A percentile compares a stretch with the other conserved stretches of the same genome.
Conservation (phyloP, 768 basidiomycete species). For the Megacollybia marginata region DNA sequence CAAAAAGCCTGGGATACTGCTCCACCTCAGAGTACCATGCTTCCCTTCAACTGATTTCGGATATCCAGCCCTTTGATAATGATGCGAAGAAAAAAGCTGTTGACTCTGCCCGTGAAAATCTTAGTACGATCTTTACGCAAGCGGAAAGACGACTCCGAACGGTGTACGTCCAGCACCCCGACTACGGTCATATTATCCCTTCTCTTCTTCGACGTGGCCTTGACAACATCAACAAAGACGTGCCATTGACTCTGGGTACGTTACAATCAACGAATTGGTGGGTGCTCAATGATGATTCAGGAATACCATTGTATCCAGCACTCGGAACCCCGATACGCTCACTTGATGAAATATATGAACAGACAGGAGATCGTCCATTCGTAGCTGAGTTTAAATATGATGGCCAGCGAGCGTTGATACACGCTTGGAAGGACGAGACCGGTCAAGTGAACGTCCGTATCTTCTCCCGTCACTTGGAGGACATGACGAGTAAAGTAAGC, state of each 20-base stretch:
- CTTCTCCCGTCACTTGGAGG: conserved; percentile 72
- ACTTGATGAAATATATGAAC: conserved; percentile 74
- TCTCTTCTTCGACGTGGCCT: conserved; percentile 58
- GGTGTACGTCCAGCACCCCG: conserved; percentile 74
- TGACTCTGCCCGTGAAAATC: conserved; percentile 24
- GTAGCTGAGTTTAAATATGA: conserved; percentile 90
- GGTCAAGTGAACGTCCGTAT: conserved; percentile 42
- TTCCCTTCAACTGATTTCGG: background rate
- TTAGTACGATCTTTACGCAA: conserved; percentile 34
- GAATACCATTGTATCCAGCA: conserved; percentile 79
- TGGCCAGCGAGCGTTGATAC: conserved; percentile 81
- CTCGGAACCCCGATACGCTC: conserved; percentile 84
- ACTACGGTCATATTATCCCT: conserved; percentile 60
- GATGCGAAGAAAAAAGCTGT: conserved; percentile 9
- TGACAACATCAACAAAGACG: conserved; percentile 46
- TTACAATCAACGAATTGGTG: background rate
- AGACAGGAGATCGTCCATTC: conserved; percentile 60
- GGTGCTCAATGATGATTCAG: conserved; percentile 19
- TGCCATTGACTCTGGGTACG: conserved; percentile 64
- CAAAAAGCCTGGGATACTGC: no score
- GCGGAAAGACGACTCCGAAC: conserved; percentile 64
- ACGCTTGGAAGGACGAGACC: conserved; percentile 32
- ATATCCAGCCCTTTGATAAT: conserved; percentile 13
- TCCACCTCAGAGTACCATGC: no score
- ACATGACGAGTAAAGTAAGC: background rate